Evolutionary conservation across 768 basidiomycete genomes (phyloP), one percentile per base, ranked within the genome.

Genomic region (Artomyces pyxidatus): DNA sequence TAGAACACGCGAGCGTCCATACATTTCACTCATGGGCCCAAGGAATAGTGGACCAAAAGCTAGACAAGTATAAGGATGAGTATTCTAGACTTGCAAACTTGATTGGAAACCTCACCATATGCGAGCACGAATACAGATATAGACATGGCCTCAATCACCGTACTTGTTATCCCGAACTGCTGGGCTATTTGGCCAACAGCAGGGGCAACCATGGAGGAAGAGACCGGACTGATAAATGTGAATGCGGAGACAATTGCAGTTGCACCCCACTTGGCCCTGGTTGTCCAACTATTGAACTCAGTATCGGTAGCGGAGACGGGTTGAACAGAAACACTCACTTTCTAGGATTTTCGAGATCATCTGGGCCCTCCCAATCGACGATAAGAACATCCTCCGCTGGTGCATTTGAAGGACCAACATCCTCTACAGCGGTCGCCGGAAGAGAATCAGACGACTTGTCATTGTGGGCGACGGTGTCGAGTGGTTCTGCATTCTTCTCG

Each of bases 171-270:
- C 0, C 75, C 70, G 51, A 88, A 80, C 14, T 78, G 61, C 1
- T 59, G 48, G 3, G 69, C 80, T 1, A 89, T 58, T 44, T 77
- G 71, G 3, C 51, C 48, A 0, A 71, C 66, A 0, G 85, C 85
- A 0, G 86, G 86, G 0, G 86, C 81, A 1, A 87, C 66, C 79
- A 87, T 86, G 6, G 84, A 77, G 6, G 86, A 88, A 0, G 85
- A 78, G 0, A 88, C 68, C 0, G 85, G 80, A 3, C 68, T 69
- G 22, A 83, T 80, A 57, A 83, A 81, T 0, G 83, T 81, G 58
- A 81, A 85, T 0, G 68, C 65, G 0, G 82, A 82, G 0, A 83
- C 74, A n/a, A 82, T 69, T 9, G 73, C 54, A 0, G 79, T 81
- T 0, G 76, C 76, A 0, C 68, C 8, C 47, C 47, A 48, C 19